Percentiles rank a stretch among this genome's conserved stretches.
These are phyloP conservation scores for Ramaria sp. DNA, from an alignment of 768 basidiomycete genomes.

Conservation along the genomic window DNA sequence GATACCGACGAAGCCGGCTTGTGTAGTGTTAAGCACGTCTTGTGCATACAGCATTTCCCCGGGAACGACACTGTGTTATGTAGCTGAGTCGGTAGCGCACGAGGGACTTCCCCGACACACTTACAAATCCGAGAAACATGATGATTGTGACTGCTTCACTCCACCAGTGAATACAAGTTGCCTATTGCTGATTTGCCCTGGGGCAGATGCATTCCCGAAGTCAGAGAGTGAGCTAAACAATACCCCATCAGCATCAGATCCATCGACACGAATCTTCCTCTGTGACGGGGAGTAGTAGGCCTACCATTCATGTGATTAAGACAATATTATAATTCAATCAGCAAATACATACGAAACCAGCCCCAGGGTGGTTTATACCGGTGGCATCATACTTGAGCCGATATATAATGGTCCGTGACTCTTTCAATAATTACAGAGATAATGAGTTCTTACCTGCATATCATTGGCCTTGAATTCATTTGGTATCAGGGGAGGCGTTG, in stretches of 20 bases:
- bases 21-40: constrained; percentile 2
- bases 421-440: neutral
- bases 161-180: neutral
- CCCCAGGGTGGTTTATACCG: neutral
- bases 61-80: neutral
- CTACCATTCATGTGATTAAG: neutral
- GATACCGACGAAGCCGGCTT: constrained; percentile 3
- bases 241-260: neutral
- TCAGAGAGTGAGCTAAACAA: constrained; percentile 2
- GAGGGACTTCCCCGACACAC: neutral
- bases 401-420: neutral
- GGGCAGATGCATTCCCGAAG: neutral
- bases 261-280: neutral
- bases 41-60: neutral
- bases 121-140: constrained; percentile 6
- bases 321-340: neutral
- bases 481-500: constrained; percentile 1
- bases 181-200: neutral
- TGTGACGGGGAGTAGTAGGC: neutral
- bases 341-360: constrained; percentile 1
- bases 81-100: no score
- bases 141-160: neutral
- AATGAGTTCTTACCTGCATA: neutral
- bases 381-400: constrained; percentile 3
- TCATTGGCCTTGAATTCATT: constrained; percentile 2